These are phyloP conservation scores for Carex littledalei DNA, from an alignment of 176 grass and related monocot genomes.

Conservation along the genomic window DNA sequence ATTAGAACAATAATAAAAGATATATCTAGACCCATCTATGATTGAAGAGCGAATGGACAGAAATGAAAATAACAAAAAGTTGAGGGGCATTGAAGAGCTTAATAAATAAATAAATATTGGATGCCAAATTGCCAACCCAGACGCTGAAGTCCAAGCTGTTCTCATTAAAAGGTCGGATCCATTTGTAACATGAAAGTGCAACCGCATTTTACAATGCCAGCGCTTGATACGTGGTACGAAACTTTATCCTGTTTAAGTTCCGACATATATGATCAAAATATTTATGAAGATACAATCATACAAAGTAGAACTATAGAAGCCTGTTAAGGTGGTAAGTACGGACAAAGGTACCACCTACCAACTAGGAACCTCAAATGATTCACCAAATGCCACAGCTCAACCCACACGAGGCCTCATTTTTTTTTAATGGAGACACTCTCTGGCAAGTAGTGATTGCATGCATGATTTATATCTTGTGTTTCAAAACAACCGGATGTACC, in stretches of 20 bases:
- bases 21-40: too few relatives aligned
- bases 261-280: slow-evolving; percentile 13
- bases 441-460: slow-evolving; percentile 1
- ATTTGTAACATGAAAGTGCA: background rate
- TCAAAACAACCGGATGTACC: background rate
- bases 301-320: background rate
- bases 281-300: background rate
- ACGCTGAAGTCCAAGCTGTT: background rate
- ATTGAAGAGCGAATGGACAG: too few relatives aligned
- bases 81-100: too few relatives aligned
- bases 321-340: slow-evolving; percentile 8
- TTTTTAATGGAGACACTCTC: background rate
- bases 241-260: background rate
- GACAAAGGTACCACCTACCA: slow-evolving; percentile 9
- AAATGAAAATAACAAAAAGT: too few relatives aligned
- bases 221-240: background rate
- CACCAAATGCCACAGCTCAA: slow-evolving; percentile 22
- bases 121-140: slow-evolving; percentile 1
- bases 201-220: slow-evolving; percentile 16
- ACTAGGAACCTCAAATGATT: slow-evolving; percentile 10
- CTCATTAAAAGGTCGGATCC: slow-evolving; percentile 5
- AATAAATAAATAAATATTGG: background rate
- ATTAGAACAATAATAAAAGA: too few relatives aligned
- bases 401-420: slow-evolving; percentile 9
- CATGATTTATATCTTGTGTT: slow-evolving; percentile 7